Base-by-base conservation (phyloP, 768 basidiomycete species). In the Boletus tylopilopsis region DNA sequence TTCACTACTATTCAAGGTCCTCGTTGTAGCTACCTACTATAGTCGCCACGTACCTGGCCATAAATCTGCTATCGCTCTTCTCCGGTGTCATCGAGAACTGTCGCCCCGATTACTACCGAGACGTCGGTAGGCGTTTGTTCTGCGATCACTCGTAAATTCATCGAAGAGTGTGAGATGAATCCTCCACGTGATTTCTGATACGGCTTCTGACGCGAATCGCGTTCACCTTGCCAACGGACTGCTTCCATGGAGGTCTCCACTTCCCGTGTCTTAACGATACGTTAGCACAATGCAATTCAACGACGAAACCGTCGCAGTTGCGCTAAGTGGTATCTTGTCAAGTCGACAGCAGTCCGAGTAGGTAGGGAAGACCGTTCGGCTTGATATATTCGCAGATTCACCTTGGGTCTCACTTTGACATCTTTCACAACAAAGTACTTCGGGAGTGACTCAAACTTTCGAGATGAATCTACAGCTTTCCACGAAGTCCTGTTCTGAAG, bases 401-500 rank as follows among this genome's bases (percentile, higher is more conserved):
- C n/a, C n/a, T n/a, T n/a, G n/a, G n/a, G n/a, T n/a, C n/a, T n/a
- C n/a, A n/a, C n/a, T n/a, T n/a, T n/a, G n/a, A n/a, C n/a, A n/a
- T n/a, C n/a, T n/a, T n/a, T n/a, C n/a, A n/a, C n/a, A n/a, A n/a
- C n/a, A n/a, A n/a, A n/a, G n/a, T 23, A 30, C 29, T 41, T 27
- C 21, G 21, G 16, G 2, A 15, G 22, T 7, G 25, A 29, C 40
- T 30, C 29, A 33, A 30, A 12, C 40, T 12, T 16, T 13, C 29
- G 11, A 30, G 29, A 30, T 11, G 29, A 13, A 25, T 8, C 50
- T 73, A 81, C 21, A 81, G 61, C 61, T 72, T 81, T 42, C 72
- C 72, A 68, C 73, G 73, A 49, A 80, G 62, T 2, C 77, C 82
- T 22, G 80, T 76, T 29, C 76, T 69, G 77, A 84, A 88, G 19